Conservation (phyloP, 139 green algal genomes). For the Picochlorum sp. region DNA sequence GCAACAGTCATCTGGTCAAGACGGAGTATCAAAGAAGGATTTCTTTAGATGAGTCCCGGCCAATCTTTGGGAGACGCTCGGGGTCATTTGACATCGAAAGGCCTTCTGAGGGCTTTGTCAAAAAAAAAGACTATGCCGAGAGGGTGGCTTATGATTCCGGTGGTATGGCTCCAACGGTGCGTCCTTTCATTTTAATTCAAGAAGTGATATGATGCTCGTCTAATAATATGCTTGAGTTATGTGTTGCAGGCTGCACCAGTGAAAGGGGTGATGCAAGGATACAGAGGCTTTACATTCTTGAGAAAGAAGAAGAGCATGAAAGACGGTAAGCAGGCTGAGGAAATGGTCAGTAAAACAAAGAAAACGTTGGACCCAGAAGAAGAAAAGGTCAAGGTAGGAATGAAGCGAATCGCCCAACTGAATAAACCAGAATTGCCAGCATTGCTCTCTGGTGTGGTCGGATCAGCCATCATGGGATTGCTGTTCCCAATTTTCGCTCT, state of each 20-base stretch:
- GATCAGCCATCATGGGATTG: constrained; percentile 32
- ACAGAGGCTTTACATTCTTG: no score
- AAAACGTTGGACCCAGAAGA: background rate
- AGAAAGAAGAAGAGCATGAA: background rate
- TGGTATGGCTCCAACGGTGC: no score
- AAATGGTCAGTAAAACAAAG: background rate
- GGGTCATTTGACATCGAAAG: background rate
- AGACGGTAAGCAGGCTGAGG: background rate
- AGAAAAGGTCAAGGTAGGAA: background rate
- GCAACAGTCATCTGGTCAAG: constrained; percentile 32
- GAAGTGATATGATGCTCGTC: no score
- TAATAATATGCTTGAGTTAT: no score
- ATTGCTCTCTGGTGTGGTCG: constrained; percentile 29
- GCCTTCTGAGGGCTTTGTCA: no score
- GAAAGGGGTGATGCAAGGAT: no score
- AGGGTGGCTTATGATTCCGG: no score
- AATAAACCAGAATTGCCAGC: constrained; percentile 48
- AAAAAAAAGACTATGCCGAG: no score
- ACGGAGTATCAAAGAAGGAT: background rate
- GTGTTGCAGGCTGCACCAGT: no score
- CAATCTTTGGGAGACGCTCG: background rate
- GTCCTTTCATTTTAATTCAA: no score
- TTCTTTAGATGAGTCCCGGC: background rate
- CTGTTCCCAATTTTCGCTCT: constrained; percentile 63
- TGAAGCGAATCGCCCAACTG: constrained; percentile 14